phyloP scores from a whole-genome alignment of 1,284 basidiomycete species.

The Taiwanofungus camphoratus region DNA sequence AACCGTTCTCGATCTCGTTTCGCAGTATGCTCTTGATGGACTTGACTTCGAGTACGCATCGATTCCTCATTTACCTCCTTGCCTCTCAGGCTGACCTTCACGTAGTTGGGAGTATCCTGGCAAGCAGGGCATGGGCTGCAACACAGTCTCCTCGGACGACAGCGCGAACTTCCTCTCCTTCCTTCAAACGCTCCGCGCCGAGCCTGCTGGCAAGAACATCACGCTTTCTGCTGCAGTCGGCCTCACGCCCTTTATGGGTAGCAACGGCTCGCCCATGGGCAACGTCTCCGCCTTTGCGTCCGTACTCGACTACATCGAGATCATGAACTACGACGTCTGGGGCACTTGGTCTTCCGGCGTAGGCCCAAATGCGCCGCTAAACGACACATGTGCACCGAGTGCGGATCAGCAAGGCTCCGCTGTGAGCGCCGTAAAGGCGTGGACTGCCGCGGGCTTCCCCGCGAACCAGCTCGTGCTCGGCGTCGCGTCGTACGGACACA shows the following conservation, averaged over 20 bases:
- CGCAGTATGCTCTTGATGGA: conserved; percentile 69
- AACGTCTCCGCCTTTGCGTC: conserved; percentile 56
- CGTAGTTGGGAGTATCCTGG: conserved; percentile 82
- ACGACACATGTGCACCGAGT: conserved; percentile 50
- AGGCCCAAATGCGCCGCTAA: conserved; percentile 69
- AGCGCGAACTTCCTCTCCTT: conserved; percentile 54
- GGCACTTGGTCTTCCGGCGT: conserved; percentile 42
- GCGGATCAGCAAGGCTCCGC: conserved; percentile 58
- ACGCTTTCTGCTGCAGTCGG: conserved; percentile 56
- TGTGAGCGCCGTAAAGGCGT: conserved; percentile 51
- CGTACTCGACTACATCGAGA: conserved; percentile 59
- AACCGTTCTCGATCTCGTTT: conserved; percentile 56
- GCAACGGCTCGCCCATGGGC: conserved; percentile 43
- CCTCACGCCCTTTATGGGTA: conserved; percentile 49
- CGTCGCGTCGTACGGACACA: conserved; percentile 52
- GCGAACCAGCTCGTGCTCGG: conserved; percentile 59
- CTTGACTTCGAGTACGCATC: conserved; percentile 80
- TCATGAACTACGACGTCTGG: conserved; percentile 76
- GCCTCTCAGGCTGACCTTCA: neutral
- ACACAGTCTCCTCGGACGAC: conserved; percentile 55
- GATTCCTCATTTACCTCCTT: neutral
- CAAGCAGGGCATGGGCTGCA: conserved; percentile 60
- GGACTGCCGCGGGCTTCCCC: conserved; percentile 62
- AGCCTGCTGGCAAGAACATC: conserved; percentile 23
- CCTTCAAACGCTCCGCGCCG: conserved; percentile 43